Base-by-base conservation (phyloP, 805 yeast genomes). In the Myxozyma mucilagina region DNA sequence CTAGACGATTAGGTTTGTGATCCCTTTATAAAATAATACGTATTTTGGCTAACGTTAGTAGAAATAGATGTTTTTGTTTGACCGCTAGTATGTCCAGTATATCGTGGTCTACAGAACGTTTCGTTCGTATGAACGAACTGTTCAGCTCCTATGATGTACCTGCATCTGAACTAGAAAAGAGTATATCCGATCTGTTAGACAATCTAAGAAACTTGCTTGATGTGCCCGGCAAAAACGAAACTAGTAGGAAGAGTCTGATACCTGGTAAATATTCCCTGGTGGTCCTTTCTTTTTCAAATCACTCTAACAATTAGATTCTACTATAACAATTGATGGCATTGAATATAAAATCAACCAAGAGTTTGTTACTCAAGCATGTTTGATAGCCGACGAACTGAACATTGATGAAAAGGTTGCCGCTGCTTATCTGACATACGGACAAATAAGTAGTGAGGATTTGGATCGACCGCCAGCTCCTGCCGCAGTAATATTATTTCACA, bases 331-430 rank as follows among this genome's bases (percentile, higher is more conserved):
- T 36, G 75, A 79, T 18, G 85, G 80, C 68, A 86, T 63, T 18
- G 82, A 82, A 49, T 86, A 82, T 67, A 81, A 82, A 61, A 73
- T 92, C 36, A 90, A 88, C 69, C 77, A 82, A 50, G 82, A 83
- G 42, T 92, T 90, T 67, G 78, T 87, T 43, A 79, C 84, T 55
- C 78, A 82, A 3, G 81, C 90, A 0, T 77, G 84, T 4, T 77
- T 78, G 29, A 69, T 87, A 16, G 76, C 92, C 0, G 89, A 85
- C 64, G 84, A 84, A 42, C 78, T 93, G 55, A 78, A 88, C 53
- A 76, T 93, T 54, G 96, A 93, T 73, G 97, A 93, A 71, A 55
- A 88, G 34, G 78, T 82, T 1, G 82, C 89, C 1, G 94, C 96
- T 0, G 89, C 90, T 69, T 70, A 89, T 32, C 78, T 92, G 1